Evolutionary conservation across 805 yeast genomes (phyloP), one percentile per base, ranked within the genome.

Genomic region (Ogataea nonfermentans): DNA sequence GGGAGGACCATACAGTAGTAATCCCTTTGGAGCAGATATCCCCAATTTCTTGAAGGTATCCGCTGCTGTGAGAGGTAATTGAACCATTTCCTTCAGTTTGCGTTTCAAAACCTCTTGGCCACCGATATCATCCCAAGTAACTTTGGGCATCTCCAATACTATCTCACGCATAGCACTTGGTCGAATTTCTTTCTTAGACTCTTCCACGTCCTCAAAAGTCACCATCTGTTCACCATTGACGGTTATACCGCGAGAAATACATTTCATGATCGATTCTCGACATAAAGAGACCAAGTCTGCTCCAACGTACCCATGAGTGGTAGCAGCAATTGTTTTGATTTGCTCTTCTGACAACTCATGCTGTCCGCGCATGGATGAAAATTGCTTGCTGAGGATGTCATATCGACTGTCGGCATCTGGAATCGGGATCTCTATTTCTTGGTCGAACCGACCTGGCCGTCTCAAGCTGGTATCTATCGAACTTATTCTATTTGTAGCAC

Each of bases 91-190:
- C 28, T 75, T 76, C 51, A 93, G 73, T 56, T 89, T 85, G 43
- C 74, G 72, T 59, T 93, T 93, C 42, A 91, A 70, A 13, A 76
- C 80, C 16, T 82, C 81, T 61, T 93, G 98, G 3, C 99, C 99
- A 10, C 98, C 98, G 53, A 93, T 90, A 64, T 93, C 99, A 13
- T 76, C 66, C 98, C 99, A 93, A 45, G 76, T 73, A 0, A 90
- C 95, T 53, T 87, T 86, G 8, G 99, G 98, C 77, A 90, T 86
- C 53, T 93, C 99, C 35, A 93, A 67, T 41, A 89, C 82, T 37
- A 91, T 86, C 60, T 93, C 99, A 43, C 96, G 75, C 99, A 93
- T 93, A 2, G 98, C 98, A 44, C 95, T 84, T 2, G 99, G 98
- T 35, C 95, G 72, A 2, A 93, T 79, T n/a, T 85, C 90, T 1